Evolutionary conservation across 2,329 filamentous ascomycete species (phyloP).

Genomic region (Diaporthe amygdali): DNA sequence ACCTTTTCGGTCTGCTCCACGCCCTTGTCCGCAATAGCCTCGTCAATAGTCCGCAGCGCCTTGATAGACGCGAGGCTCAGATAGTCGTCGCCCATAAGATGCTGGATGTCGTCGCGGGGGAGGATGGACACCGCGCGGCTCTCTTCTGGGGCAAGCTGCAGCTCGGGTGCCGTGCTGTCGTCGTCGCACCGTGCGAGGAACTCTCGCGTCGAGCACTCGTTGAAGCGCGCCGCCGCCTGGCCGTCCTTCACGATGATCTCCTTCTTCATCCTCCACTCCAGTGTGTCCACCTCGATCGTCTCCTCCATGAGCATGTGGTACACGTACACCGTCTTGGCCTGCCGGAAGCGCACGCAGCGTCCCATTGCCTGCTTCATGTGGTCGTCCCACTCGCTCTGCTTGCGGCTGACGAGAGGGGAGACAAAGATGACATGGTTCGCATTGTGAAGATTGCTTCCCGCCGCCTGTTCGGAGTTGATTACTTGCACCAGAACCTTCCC

Average conservation of each 20-base stretch:
- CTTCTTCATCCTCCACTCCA: slow-evolving; percentile 31
- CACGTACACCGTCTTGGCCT: slow-evolving; percentile 41
- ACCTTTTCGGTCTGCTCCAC: background rate
- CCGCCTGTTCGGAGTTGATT: slow-evolving; percentile 43
- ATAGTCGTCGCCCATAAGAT: slow-evolving; percentile 24
- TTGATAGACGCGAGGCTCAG: slow-evolving; percentile 12
- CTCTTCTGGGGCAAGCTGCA: background rate
- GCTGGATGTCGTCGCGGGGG: slow-evolving; percentile 18
- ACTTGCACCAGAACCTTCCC: slow-evolving; percentile 42
- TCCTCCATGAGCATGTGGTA: slow-evolving; percentile 45
- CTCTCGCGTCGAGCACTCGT: background rate
- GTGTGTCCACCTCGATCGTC: slow-evolving; percentile 47
- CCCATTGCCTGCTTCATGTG: slow-evolving; percentile 47
- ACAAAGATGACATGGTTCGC: slow-evolving; percentile 50
- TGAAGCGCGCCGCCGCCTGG: slow-evolving; percentile 17
- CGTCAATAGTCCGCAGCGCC: background rate
- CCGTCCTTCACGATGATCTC: slow-evolving; percentile 11
- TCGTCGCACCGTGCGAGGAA: slow-evolving; percentile 20
- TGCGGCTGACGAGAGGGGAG: slow-evolving; percentile 37
- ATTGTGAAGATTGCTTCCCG: slow-evolving; percentile 46
- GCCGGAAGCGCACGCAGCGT: slow-evolving; percentile 44
- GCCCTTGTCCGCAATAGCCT: background rate
- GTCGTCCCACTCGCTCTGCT: slow-evolving; percentile 38
- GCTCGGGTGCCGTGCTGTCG: background rate
- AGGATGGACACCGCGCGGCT: slow-evolving; percentile 4